These are phyloP conservation scores for Eucalyptus marginata DNA, from an alignment of 345 rosid genomes.

Conservation along the genomic window DNA sequence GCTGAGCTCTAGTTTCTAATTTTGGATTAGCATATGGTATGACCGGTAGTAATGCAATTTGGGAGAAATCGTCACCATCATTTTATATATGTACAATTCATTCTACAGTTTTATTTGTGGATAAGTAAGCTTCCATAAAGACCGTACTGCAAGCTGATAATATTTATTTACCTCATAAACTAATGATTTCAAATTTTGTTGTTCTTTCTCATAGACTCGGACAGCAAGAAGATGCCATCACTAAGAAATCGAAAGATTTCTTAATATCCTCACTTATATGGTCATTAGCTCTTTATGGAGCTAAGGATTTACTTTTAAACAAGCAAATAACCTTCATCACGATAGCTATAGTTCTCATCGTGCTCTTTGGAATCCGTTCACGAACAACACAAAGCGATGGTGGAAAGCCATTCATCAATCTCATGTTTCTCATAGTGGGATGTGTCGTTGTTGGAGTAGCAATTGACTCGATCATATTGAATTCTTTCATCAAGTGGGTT, in stretches of 20 bases:
- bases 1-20: background rate
- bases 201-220: background rate
- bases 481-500: background rate
- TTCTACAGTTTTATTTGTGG: background rate
- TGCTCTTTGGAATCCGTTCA: background rate
- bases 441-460: background rate
- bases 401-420: background rate
- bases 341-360: background rate
- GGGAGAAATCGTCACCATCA: background rate
- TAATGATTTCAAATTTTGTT: background rate
- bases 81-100: background rate
- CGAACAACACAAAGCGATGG: background rate
- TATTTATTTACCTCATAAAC: background rate
- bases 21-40: background rate
- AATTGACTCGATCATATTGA: background rate
- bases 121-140: background rate
- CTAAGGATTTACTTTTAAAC: background rate
- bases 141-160: background rate
- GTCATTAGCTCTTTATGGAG: background rate
- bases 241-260: background rate
- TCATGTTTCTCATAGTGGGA: background rate
- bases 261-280: background rate
- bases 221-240: background rate
- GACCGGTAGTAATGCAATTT: background rate
- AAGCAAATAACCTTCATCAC: background rate